Percentiles rank a stretch among this genome's conserved stretches.
These are phyloP conservation scores for Fusarium fujikuroi DNA, from an alignment of 2,329 filamentous ascomycete genomes.

Conservation along the genomic window DNA sequence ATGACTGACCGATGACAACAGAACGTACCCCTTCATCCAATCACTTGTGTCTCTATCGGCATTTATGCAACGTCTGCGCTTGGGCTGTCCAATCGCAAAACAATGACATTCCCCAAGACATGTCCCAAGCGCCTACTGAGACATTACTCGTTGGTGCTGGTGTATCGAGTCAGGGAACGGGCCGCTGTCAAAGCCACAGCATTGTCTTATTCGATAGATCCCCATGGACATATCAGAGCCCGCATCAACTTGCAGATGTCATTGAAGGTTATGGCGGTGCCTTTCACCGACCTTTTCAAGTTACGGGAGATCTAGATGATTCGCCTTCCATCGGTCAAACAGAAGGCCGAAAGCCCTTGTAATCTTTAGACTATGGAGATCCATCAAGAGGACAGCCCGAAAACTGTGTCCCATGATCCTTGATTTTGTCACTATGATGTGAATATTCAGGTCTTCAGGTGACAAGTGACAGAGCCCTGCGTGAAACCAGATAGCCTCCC, in stretches of 20 bases:
- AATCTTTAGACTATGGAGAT: neutral
- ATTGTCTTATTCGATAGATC: conserved; percentile 16
- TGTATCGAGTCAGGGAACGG: conserved; percentile 13
- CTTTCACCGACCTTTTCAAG: conserved; percentile 1
- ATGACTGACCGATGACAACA: conserved; percentile 7
- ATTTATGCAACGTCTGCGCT: conserved; percentile 8
- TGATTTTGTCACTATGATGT: neutral
- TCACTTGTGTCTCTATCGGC: neutral
- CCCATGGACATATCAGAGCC: conserved; percentile 6
- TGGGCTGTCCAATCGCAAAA: neutral
- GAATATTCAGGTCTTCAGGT: neutral
- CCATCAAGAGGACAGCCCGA: neutral
- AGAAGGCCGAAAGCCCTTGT: neutral
- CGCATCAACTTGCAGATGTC: neutral
- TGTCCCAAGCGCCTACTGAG: conserved; percentile 3
- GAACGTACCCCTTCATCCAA: conserved; percentile 5
- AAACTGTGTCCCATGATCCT: neutral
- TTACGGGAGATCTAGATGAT: conserved; percentile 4
- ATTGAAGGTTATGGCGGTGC: neutral
- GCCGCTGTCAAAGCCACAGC: conserved; percentile 29
- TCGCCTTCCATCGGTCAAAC: conserved; percentile 2
- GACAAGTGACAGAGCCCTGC: conserved; percentile 4
- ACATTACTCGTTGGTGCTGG: conserved; percentile 13
- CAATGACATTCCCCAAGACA: neutral
- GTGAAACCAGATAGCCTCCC: conserved; percentile 30